phyloP scores from a whole-genome alignment of 108 stramenopile species.

The Mayamaea pseudoterrestris region DNA sequence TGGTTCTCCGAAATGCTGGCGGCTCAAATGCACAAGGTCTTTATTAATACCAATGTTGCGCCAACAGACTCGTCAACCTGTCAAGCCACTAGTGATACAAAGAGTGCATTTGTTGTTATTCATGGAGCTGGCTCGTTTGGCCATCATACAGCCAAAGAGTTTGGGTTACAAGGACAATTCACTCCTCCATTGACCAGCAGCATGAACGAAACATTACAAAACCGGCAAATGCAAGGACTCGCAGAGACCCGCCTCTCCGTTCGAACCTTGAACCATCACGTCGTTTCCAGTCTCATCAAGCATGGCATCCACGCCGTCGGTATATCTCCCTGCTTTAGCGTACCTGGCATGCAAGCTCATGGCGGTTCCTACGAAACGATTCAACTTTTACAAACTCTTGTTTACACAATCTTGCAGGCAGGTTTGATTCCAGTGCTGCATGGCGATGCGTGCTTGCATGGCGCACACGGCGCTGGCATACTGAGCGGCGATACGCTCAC shows the following conservation, averaged over 20 bases:
- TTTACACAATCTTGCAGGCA: conserved; percentile 31
- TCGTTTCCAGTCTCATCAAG: conserved; percentile 30
- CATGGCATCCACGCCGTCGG: conserved; percentile 49
- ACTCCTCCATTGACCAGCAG: background rate
- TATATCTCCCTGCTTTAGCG: conserved; percentile 52
- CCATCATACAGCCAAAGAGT: conserved; percentile 58
- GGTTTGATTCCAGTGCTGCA: conserved; percentile 69
- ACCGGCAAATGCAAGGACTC: conserved; percentile 33
- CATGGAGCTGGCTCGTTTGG: conserved; percentile 82
- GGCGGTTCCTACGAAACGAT: conserved; percentile 4
- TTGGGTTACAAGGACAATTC: conserved; percentile 39
- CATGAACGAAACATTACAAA: conserved; percentile 1
- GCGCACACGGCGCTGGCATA: conserved; percentile 34
- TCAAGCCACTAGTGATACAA: conserved; percentile 1
- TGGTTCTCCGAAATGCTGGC: conserved; percentile 48
- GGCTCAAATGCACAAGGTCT: too few relatives aligned
- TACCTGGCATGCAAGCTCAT: conserved; percentile 39
- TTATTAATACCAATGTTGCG: conserved; percentile 8
- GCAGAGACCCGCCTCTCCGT: conserved; percentile 50
- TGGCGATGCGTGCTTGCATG: conserved; percentile 74
- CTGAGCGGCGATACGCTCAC: conserved; percentile 56
- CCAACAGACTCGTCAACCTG: conserved; percentile 1
- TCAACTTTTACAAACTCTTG: conserved; percentile 18
- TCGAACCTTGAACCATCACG: conserved; percentile 45
- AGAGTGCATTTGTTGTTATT: conserved; percentile 32